A percentile compares a stretch with the other conserved stretches of the same genome.
These are phyloP conservation scores for Lactarius trivialis DNA, from an alignment of 768 basidiomycete species.

Conservation along the genomic window DNA sequence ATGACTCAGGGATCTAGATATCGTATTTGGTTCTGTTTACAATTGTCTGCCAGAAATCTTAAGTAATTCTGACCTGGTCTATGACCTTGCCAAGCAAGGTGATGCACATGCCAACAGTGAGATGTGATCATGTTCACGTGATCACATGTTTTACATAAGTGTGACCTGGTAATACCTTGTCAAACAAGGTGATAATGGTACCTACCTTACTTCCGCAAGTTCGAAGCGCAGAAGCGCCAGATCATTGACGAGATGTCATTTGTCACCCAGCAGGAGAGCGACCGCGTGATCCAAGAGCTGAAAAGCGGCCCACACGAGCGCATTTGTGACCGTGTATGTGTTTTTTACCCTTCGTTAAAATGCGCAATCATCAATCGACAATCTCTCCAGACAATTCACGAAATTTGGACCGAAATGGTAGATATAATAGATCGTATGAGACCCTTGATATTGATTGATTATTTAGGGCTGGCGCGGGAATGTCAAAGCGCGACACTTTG, in stretches of 20 bases:
- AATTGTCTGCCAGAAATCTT: too few species aligned
- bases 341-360: background rate
- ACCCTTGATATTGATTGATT: background rate
- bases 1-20: too few species aligned
- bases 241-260: background rate
- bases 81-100: too few species aligned
- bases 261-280: conserved; percentile 18
- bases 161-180: too few species aligned
- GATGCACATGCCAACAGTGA: too few species aligned
- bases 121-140: too few species aligned
- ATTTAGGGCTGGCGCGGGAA: conserved; percentile 21
- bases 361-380: background rate
- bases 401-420: conserved; percentile 28
- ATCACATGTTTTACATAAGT: too few species aligned
- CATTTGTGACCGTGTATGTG: background rate
- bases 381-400: background rate
- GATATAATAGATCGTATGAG: background rate
- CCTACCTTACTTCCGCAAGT: background rate
- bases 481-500: conserved; percentile 20
- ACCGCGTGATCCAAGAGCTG: conserved; percentile 18
- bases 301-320: conserved; percentile 23
- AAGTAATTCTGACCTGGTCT: too few species aligned
- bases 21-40: too few species aligned
- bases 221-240: background rate
- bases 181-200: too few species aligned